phyloP scores from a whole-genome alignment of 176 grass and related monocot species.

The Rhynchospora pubera region DNA sequence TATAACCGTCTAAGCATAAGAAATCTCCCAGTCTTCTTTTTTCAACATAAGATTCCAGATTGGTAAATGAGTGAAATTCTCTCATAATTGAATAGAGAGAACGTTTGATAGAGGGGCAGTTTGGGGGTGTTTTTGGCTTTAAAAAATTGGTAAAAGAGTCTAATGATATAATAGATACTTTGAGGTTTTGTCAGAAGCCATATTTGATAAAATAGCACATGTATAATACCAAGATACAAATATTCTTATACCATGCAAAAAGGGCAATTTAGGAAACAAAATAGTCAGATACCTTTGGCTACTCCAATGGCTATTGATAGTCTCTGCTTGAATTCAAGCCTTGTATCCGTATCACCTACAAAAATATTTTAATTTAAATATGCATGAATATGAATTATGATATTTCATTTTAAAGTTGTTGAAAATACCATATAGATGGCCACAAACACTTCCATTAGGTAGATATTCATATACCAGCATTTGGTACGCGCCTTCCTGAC shows the following conservation, averaged over 20 bases:
- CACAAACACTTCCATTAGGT: slow-evolving; percentile 76
- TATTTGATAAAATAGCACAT: neutral
- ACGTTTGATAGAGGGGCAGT: neutral
- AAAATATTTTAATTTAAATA: neutral
- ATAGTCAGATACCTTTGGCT: slow-evolving; percentile 58
- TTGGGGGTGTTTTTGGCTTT: neutral
- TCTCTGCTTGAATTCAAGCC: slow-evolving; percentile 94
- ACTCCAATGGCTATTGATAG: slow-evolving; percentile 78
- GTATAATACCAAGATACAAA: neutral
- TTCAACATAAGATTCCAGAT: neutral
- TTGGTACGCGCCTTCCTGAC: slow-evolving; percentile 68
- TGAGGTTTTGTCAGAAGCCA: neutral
- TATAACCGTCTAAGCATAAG: neutral
- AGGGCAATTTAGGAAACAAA: neutral
- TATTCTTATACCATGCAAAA: neutral
- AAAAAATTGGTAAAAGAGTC: neutral
- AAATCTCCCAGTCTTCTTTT: neutral
- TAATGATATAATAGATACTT: neutral
- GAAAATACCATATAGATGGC: slow-evolving; percentile 75
- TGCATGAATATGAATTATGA: neutral
- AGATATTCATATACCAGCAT: slow-evolving; percentile 88
- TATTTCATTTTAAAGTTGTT: neutral
- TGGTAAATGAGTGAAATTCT: neutral
- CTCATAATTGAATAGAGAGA: slow-evolving; percentile 11
- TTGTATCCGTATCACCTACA: slow-evolving; percentile 42